Evolutionary conservation across 345 rosid genomes (phyloP).

Genomic region (Eucalyptus fibrosa): DNA sequence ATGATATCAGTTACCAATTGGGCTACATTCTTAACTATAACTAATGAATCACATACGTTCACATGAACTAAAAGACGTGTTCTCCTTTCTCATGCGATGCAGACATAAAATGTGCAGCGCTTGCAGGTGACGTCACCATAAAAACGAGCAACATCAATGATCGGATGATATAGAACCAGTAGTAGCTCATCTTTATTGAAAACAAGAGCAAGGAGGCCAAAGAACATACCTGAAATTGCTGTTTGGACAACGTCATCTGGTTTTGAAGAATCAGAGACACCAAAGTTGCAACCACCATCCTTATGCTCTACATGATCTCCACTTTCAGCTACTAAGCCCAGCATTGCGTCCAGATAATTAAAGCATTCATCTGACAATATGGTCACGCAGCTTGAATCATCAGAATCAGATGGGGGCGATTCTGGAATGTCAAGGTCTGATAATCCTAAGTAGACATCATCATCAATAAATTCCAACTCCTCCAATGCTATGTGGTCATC

Average conservation of each 20-base stretch:
- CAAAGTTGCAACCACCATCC: constrained; percentile 1
- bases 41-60: background rate
- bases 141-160: background rate
- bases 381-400: constrained; percentile 33
- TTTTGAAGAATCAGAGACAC: constrained; percentile 1
- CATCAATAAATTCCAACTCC: background rate
- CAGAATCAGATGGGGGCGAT: constrained; percentile 30
- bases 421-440: constrained; percentile 22
- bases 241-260: constrained; percentile 5
- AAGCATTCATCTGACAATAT: constrained; percentile 35
- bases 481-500: constrained; percentile 9
- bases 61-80: background rate
- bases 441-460: constrained; percentile 31
- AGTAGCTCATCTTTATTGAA: background rate
- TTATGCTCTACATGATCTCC: background rate
- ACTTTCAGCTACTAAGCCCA: constrained; percentile 17
- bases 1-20: background rate
- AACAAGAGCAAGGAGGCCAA: background rate
- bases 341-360: constrained; percentile 19
- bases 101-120: background rate
- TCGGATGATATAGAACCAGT: background rate
- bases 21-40: background rate
- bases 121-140: background rate
- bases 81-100: background rate
- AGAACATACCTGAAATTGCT: constrained; percentile 7